Evolutionary conservation across 2,329 filamentous ascomycete genomes (phyloP), one percentile per base, ranked within the genome.

Genomic region (Penicillium sp.): DNA sequence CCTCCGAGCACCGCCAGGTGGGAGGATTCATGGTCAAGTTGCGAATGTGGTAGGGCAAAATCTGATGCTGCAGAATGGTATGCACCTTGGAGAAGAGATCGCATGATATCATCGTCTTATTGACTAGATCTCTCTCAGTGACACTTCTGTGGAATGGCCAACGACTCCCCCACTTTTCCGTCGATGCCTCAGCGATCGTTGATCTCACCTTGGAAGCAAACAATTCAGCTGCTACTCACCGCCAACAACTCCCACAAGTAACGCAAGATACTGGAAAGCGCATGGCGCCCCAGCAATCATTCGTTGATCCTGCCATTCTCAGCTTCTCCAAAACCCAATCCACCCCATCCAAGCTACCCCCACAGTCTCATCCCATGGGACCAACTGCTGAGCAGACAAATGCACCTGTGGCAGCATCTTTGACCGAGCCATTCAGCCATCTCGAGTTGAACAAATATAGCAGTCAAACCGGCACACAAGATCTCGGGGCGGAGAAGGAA

Each of bases 291-390:
- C 55, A 54, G 22, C 57, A 69, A 18, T 54, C 70, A 0, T 87
- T 92, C 54, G 74, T 82, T n/a, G 86, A 93, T 53, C 86, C 86
- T 8, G 86, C 86, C 3, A 93, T 93, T 38, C 60, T 93, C 30
- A 88, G 85, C 57, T 76, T 85, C 58, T 62, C 68, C 7, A 65
- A 60, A 42, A 56, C 59, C 8, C 41, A 55, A 23, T 31, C 45
- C 34, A 32, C 50, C 7, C 42, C 43, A 7, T 15, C 33, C 18
- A 31, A 35, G 11, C 35, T 41, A 6, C 36, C 49, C 5, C 43
- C 51, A 30, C 42, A 50, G 33, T 34, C 39, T 20, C 46, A 53
- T 7, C 47, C 43, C 18, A 43, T 52, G 56, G 51, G 58, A 30
- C 56, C 57, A 8, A 51, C 51, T 11, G 6, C 12, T 4, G 20